phyloP scores from a whole-genome alignment of 2,329 filamentous ascomycete genomes.

The Onygena corvina region DNA sequence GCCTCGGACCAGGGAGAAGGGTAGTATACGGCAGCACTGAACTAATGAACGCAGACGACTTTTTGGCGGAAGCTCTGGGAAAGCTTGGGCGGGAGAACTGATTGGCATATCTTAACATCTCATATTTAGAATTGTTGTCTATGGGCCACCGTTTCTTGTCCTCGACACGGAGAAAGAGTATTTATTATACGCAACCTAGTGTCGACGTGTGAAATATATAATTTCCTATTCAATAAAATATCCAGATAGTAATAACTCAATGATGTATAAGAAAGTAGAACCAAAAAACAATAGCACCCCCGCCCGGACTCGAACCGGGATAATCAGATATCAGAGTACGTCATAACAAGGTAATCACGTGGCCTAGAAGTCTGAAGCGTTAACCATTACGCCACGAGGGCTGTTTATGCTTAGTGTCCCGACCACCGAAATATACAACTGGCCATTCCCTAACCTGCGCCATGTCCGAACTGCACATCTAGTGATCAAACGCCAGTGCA shows the following conservation, averaged over 20 bases:
- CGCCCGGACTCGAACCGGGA: slow-evolving; percentile 6
- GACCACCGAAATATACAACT: background rate
- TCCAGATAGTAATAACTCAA: background rate
- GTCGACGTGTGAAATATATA: too few species aligned
- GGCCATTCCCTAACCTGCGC: background rate
- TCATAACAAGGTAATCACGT: background rate
- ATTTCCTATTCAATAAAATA: background rate
- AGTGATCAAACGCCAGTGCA: too few species aligned
- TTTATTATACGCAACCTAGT: too few species aligned
- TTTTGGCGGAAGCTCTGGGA: slow-evolving; percentile 46
- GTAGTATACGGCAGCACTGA: slow-evolving; percentile 93
- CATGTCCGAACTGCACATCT: too few species aligned
- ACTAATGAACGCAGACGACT: slow-evolving; percentile 51
- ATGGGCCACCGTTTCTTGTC: too few species aligned
- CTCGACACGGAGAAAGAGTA: too few species aligned
- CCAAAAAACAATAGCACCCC: background rate
- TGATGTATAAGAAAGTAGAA: background rate
- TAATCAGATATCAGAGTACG: slow-evolving; percentile 4
- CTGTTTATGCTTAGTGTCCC: background rate
- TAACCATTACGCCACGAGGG: slow-evolving; percentile 6
- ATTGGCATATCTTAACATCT: background rate
- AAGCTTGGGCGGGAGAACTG: slow-evolving; percentile 45
- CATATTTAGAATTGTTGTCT: too few species aligned
- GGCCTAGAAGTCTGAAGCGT: slow-evolving; percentile 5
- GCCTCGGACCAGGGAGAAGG: slow-evolving; percentile 53